phyloP scores from a whole-genome alignment of 2,329 filamentous ascomycete genomes.

The Chaetomiaceae sp. region DNA sequence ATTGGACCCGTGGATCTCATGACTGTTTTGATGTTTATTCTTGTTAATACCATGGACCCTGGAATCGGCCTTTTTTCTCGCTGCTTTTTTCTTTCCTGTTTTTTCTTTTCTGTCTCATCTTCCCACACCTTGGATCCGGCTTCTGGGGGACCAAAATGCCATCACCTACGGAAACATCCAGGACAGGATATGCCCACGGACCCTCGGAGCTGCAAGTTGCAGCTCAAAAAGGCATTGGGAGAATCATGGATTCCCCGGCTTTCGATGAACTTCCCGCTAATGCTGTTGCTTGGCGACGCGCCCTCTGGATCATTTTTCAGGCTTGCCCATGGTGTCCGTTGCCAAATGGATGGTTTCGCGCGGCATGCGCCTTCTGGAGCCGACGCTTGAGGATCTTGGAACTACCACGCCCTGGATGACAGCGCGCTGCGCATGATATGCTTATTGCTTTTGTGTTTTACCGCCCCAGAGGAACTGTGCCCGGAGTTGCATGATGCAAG shows the following conservation, averaged over 20 bases:
- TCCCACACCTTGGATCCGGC: conserved; percentile 13
- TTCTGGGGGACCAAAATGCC: conserved; percentile 18
- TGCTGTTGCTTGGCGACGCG: no score
- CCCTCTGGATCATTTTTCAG: no score
- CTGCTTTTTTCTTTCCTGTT: conserved; percentile 13
- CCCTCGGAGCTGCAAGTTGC: conserved; percentile 25
- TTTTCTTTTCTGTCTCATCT: background rate
- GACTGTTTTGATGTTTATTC: conserved; percentile 17
- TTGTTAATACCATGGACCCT: conserved; percentile 20
- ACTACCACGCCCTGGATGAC: conserved; percentile 5
- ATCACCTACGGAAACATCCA: conserved; percentile 21
- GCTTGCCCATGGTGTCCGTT: conserved; percentile 1
- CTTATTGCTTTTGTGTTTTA: conserved; percentile 25
- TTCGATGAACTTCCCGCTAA: no score
- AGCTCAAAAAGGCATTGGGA: conserved; percentile 21
- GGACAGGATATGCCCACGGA: conserved; percentile 18
- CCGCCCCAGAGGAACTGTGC: conserved; percentile 3
- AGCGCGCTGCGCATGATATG: conserved; percentile 11
- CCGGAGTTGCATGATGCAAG: conserved; percentile 15
- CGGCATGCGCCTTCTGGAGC: conserved; percentile 4
- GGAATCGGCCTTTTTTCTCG: conserved; percentile 10
- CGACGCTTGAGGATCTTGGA: conserved; percentile 12
- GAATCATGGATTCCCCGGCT: conserved; percentile 7
- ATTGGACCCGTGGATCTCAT: conserved; percentile 12
- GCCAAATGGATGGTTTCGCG: conserved; percentile 5